Percentiles rank a stretch among this genome's conserved stretches.
Evolutionary conservation across 192 early-diverging fungal species (phyloP).

Genomic region (Linnemannia elongata): DNA sequence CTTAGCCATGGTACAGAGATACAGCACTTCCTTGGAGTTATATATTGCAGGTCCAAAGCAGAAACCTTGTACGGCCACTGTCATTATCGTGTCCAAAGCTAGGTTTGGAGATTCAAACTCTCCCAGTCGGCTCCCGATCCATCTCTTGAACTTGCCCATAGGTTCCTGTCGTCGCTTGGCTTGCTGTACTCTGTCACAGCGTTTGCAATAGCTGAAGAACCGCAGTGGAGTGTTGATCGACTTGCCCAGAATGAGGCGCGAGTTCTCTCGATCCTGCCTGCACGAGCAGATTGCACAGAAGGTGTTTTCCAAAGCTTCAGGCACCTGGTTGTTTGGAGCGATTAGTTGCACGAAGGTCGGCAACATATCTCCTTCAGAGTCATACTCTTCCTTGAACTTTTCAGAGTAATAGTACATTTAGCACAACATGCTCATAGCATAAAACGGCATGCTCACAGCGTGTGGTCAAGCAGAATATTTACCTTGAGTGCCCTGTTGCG

Average conservation of each 20-base stretch:
- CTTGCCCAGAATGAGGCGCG: neutral
- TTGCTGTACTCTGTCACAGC: neutral
- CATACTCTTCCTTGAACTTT: too few relatives aligned
- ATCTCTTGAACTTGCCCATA: neutral
- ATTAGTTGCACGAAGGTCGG: too few relatives aligned
- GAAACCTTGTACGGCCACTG: too few relatives aligned
- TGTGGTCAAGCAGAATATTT: too few relatives aligned
- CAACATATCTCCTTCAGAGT: too few relatives aligned
- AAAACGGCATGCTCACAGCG: too few relatives aligned
- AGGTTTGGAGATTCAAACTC: constrained; percentile 4
- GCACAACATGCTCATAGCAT: too few relatives aligned
- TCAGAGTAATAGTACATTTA: too few relatives aligned
- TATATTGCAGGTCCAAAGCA: constrained; percentile 2
- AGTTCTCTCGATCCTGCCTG: constrained; percentile 10
- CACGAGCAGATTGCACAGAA: constrained; percentile 5
- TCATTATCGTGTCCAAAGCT: constrained; percentile 3
- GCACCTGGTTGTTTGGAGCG: too few relatives aligned
- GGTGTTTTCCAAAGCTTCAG: constrained; percentile 8
- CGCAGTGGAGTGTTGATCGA: neutral
- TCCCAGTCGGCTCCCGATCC: neutral
- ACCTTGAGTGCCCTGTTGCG: too few relatives aligned
- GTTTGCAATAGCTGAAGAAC: constrained; percentile 7
- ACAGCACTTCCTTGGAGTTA: neutral
- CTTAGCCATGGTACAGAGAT: constrained; percentile 15
- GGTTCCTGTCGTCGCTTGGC: neutral